A percentile compares a stretch with the other conserved stretches of the same genome.
These are phyloP conservation scores for Mycosphaerella sp. DNA, from an alignment of 2,329 filamentous ascomycete genomes.

Conservation along the genomic window DNA sequence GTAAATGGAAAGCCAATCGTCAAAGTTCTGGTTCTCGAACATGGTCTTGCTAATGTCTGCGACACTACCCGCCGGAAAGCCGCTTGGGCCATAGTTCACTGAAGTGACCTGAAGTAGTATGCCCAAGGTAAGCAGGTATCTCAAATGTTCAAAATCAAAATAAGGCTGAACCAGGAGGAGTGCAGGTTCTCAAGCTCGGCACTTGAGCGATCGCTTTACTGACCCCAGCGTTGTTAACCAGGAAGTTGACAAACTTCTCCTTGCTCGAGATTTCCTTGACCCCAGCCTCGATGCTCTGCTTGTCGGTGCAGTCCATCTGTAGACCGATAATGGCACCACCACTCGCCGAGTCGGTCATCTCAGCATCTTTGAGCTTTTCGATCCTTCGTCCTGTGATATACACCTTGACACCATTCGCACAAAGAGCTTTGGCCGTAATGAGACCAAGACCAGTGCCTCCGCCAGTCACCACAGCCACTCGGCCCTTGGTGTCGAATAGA, in stretches of 20 bases:
- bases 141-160: no score
- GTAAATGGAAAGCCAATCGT: constrained; percentile 42
- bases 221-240: constrained; percentile 32
- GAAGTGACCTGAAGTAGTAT: constrained; percentile 11
- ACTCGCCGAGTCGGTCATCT: constrained; percentile 51
- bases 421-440: constrained; percentile 44
- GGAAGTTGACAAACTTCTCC: constrained; percentile 31
- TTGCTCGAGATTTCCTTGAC: constrained; percentile 26
- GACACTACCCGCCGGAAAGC: constrained; percentile 29
- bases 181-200: no score
- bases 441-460: constrained; percentile 45
- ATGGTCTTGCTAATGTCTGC: constrained; percentile 54
- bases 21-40: constrained; percentile 38
- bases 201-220: no score
- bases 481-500: constrained; percentile 38
- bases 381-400: constrained; percentile 45
- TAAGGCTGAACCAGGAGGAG: no score
- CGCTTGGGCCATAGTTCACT: constrained; percentile 26
- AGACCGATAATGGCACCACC: constrained; percentile 49
- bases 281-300: constrained; percentile 26
- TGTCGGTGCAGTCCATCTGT: constrained; percentile 33
- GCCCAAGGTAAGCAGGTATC: no score
- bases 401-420: constrained; percentile 45
- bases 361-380: constrained; percentile 41
- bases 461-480: constrained; percentile 41